Evolutionary conservation across 345 rosid species (phyloP), one percentile per base, ranked within the genome.

Genomic region (Euphorbia pulcherrima): DNA sequence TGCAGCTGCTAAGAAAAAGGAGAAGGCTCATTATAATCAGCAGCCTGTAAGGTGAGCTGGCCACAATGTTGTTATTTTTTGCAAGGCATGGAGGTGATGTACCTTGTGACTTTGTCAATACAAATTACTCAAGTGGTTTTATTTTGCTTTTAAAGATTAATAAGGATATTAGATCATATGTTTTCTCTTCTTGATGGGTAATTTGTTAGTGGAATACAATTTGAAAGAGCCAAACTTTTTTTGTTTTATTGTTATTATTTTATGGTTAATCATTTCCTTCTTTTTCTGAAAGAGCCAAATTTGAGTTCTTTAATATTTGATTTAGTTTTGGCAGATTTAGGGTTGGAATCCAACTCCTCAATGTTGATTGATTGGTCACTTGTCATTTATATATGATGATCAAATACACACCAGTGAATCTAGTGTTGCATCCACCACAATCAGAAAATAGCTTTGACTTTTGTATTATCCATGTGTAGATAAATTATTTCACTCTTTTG

Each of bases 1-100:
- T 2, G 90, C 87, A 1, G 90, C 92, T 29, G 88, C 95, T 20
- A 88, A 92, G 92, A 92, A 92, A 74, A 89, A 87, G 75, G 98
- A 88, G 84, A 90, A 88, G 88, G 86, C 77, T 62, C 89, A 88
- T 76, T 87, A 87, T 77, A 89, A 86, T 75, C 92, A 86, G 77
- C 96, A 88, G 78, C 86, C 96, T 0, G 85, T 82, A 65, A 72
- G 86, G 85, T 89, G 75, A 84, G 66, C 24, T 33, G 41, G 73
- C 60, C 35, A 37, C 40, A 8, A 5, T 35, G 30, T 35, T 29
- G 21, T 23, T 70, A 41, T 48, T 27, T 60, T 61, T 60, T 77
- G 2, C 18, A 54, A 53, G 69, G n/a, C n/a, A n/a, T n/a, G n/a
- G n/a, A n/a, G 37, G 50, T 16, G 50, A 16, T 78, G 77, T 74